phyloP scores from a whole-genome alignment of 495 filamentous ascomycete species.

The Penicillium roqueforti region DNA sequence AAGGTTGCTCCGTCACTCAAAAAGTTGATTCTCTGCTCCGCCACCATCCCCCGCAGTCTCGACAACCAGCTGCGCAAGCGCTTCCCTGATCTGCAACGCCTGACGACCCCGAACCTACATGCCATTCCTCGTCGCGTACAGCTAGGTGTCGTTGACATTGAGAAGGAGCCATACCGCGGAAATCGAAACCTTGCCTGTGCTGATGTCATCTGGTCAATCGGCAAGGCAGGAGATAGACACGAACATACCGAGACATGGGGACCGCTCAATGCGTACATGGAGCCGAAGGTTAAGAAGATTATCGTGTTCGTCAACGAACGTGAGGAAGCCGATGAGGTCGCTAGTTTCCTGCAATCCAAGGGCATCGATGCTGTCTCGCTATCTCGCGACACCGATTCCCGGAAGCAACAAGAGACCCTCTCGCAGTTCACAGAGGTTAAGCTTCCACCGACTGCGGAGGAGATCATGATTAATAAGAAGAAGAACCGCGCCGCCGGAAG shows the following conservation, averaged over 20 bases:
- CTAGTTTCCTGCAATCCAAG: constrained; percentile 73
- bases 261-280: constrained; percentile 31
- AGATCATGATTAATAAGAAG: constrained; percentile 35
- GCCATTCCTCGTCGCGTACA: constrained; percentile 93
- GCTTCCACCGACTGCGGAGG: constrained; percentile 38
- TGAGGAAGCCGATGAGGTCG: constrained; percentile 76
- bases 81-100: constrained; percentile 75
- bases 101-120: constrained; percentile 92
- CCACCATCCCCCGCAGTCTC: constrained; percentile 86
- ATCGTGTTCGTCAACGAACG: constrained; percentile 98
- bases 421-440: constrained; percentile 66
- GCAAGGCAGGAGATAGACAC: constrained; percentile 58
- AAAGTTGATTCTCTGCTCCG: constrained; percentile 92
- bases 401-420: constrained; percentile 68
- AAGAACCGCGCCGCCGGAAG: constrained; percentile 27
- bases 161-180: constrained; percentile 82
- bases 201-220: constrained; percentile 89
- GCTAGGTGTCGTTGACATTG: constrained; percentile 86
- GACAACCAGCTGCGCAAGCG: constrained; percentile 74
- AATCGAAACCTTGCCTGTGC: constrained; percentile 91
- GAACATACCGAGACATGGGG: constrained; percentile 27
- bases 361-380: constrained; percentile 83
- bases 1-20: constrained; percentile 69
- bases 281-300: constrained; percentile 70
- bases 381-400: constrained; percentile 71